Base-by-base conservation (phyloP, 2,329 filamentous ascomycete genomes). In the Epichloe glyceriae region DNA sequence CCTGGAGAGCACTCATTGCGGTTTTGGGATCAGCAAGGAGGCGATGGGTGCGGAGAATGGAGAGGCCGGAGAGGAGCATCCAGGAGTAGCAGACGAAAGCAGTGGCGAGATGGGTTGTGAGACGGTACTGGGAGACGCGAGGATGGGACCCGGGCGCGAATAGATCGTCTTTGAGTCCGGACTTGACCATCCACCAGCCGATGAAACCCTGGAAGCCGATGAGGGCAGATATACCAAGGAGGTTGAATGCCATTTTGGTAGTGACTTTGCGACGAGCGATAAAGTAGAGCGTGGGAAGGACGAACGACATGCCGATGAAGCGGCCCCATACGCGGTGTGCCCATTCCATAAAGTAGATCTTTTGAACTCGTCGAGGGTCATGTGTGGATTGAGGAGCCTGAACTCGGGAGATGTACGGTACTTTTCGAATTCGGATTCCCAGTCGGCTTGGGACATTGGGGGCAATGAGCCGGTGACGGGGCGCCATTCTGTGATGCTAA, bases 261-360 rank as follows among this genome's bases (percentile, higher is more conserved):
- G 87, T 86, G 44, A 97, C 90, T 54, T 81, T 80, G 57, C 85
- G 81, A 42, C 85, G 82, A 19, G 84, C 83, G 62, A 96, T 79
- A 63, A 97, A 94, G 74, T 95, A 97, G 51, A 85, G 69, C 7
- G 91, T 87, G 1, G 93, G 93, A 1, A 96, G 63, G 46, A 95
- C 82, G 67, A 97, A 96, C 47, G 88, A 85, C 55, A 97, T 68
- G 53, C 93, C 93, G 52, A 98, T 87, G 59, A 95, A 76, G 56
- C 93, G 84, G 44, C 93, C 93, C 90, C 93, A 97, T 50, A 96
- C 76, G 33, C 93, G 82, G 68, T 98, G 93, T 42, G 84, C 82
- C 93, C 93, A 98, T 74, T 98, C 93, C 93, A 97, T 97, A 68
- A 86, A 98, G 77, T 97, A 98, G 58, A 98, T 98, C 65, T 93